These are phyloP conservation scores for Clonostachys byssicola DNA, from an alignment of 2,329 filamentous ascomycete species.

Conservation along the genomic window DNA sequence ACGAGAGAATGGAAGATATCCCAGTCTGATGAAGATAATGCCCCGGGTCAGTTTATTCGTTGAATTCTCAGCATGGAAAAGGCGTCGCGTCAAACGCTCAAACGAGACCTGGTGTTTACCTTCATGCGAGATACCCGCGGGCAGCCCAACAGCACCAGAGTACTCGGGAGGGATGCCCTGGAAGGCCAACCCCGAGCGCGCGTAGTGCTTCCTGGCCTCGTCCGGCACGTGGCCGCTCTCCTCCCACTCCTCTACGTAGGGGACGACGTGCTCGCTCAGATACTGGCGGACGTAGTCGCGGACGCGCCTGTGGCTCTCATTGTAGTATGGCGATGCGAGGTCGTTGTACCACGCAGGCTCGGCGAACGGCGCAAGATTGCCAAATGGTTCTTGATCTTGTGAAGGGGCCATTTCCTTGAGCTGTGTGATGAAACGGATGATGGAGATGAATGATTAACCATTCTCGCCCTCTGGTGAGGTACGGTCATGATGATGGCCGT, in stretches of 20 bases:
- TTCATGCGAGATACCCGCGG: background rate
- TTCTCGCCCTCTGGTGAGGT: too few species aligned
- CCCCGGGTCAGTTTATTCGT: too few species aligned
- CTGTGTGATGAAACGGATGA: too few species aligned
- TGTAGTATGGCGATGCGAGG: constrained; percentile 53
- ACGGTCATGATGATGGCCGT: too few species aligned
- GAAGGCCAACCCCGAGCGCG: constrained; percentile 30
- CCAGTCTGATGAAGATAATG: constrained; percentile 26
- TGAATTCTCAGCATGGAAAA: too few species aligned
- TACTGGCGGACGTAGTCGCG: constrained; percentile 54
- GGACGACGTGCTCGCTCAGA: constrained; percentile 52
- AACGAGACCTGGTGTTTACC: background rate
- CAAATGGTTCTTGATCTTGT: background rate
- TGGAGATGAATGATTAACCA: too few species aligned
- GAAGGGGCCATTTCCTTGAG: too few species aligned
- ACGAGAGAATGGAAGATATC: constrained; percentile 55
- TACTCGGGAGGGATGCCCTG: constrained; percentile 28
- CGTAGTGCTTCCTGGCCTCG: constrained; percentile 27
- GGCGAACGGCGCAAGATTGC: background rate
- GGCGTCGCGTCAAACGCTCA: too few species aligned
- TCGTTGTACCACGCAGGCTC: constrained; percentile 21
- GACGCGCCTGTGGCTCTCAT: constrained; percentile 52
- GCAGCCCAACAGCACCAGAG: constrained; percentile 32
- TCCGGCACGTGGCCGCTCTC: constrained; percentile 45
- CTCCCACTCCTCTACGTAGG: constrained; percentile 61